These are phyloP conservation scores for Lyophyllum shimeji DNA, from an alignment of 768 basidiomycete species.

Conservation along the genomic window DNA sequence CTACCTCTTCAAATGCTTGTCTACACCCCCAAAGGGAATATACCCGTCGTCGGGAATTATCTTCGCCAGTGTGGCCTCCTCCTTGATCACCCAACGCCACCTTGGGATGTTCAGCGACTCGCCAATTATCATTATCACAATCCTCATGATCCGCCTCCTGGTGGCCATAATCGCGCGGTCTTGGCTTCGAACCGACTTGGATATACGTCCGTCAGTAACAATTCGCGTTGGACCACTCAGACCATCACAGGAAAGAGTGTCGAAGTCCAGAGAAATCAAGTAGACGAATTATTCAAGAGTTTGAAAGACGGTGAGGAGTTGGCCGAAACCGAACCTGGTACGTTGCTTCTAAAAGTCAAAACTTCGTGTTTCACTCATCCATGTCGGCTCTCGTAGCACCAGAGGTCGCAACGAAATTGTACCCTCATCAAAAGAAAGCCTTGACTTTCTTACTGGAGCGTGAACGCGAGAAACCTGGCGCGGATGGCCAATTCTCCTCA, in stretches of 20 bases:
- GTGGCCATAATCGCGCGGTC: constrained; percentile 51
- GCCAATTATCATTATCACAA: constrained; percentile 76
- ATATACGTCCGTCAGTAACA: constrained; percentile 32
- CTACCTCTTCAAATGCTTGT: constrained; percentile 84
- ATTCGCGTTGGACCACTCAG: constrained; percentile 56
- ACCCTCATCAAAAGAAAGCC: constrained; percentile 98
- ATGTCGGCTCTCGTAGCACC: constrained; percentile 36
- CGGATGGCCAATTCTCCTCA: constrained; percentile 64
- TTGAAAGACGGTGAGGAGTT: constrained; percentile 87
- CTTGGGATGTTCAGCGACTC: constrained; percentile 61
- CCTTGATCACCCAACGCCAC: constrained; percentile 77
- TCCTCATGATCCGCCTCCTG: constrained; percentile 82
- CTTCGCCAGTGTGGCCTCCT: constrained; percentile 67
- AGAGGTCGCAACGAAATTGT: constrained; percentile 82
- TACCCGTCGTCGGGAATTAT: constrained; percentile 76
- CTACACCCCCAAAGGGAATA: constrained; percentile 93
- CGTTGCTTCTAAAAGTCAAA: constrained; percentile 22
- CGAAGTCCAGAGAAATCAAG: constrained; percentile 89
- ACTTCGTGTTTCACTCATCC: background rate
- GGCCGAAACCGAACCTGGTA: constrained; percentile 82
- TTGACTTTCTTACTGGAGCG: constrained; percentile 93
- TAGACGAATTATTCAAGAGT: constrained; percentile 91
- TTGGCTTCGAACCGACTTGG: constrained; percentile 41
- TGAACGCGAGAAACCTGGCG: constrained; percentile 60
- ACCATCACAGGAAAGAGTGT: constrained; percentile 70